These are phyloP conservation scores for Arctostaphylos glauca DNA, from an alignment of 148 eudicot species.

Conservation along the genomic window DNA sequence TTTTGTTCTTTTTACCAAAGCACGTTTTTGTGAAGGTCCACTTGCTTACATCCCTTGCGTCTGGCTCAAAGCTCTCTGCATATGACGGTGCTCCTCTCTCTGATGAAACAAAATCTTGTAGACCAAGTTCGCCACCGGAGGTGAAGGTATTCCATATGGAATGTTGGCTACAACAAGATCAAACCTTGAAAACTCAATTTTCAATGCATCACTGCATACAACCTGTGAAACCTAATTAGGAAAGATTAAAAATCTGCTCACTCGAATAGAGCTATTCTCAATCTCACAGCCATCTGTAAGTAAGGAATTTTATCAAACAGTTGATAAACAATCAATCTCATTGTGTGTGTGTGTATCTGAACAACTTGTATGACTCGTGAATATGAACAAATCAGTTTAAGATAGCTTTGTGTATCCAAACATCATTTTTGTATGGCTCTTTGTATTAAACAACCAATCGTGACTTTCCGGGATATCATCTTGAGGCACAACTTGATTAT, in stretches of 20 bases:
- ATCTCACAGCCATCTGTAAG: constrained; percentile 13
- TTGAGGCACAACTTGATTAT: no score
- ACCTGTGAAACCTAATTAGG: constrained; percentile 42
- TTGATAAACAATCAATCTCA: not conserved
- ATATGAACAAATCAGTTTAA: no score
- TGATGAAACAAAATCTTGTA: constrained; percentile 57
- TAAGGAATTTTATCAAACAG: constrained; percentile 38
- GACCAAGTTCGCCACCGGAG: constrained; percentile 74
- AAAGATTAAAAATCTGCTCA: constrained; percentile 3
- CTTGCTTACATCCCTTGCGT: constrained; percentile 66
- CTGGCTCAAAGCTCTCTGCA: no score
- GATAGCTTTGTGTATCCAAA: no score
- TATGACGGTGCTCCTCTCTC: not conserved
- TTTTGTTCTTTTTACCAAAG: constrained; percentile 88
- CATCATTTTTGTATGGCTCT: no score
- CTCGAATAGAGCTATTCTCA: not conserved
- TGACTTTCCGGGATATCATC: no score
- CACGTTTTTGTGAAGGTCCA: constrained; percentile 81
- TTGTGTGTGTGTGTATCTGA: no score
- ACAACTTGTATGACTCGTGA: no score
- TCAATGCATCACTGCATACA: constrained; percentile 70
- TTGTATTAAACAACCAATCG: no score
- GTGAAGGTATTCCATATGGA: constrained; percentile 88
- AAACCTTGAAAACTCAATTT: constrained; percentile 66
- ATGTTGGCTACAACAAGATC: constrained; percentile 97